Conservation (phyloP, 2,329 filamentous ascomycete species). For the Neofusicoccum parvum region DNA sequence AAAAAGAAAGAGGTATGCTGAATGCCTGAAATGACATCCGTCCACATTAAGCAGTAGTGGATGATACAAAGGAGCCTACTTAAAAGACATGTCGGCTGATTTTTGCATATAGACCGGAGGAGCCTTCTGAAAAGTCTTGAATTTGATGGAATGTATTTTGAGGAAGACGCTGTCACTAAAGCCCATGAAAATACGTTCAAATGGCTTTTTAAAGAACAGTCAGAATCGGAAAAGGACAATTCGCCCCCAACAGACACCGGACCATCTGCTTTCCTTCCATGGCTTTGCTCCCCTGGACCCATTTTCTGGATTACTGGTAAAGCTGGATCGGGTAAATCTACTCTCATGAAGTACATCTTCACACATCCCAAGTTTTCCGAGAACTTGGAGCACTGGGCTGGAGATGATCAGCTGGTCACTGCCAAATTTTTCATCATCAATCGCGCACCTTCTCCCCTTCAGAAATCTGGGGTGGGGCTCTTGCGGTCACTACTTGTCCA, state of each 20-base stretch:
- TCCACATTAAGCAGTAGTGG: neutral
- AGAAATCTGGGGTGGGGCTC: slow-evolving; percentile 30
- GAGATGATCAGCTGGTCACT: slow-evolving; percentile 15
- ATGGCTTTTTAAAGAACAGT: slow-evolving; percentile 19
- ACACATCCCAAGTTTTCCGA: slow-evolving; percentile 22
- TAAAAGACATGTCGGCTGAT: neutral
- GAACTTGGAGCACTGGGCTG: slow-evolving; percentile 27
- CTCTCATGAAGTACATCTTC: slow-evolving; percentile 34
- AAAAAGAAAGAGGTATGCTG: neutral
- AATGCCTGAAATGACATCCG: neutral
- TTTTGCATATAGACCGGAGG: neutral
- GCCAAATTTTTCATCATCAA: slow-evolving; percentile 37
- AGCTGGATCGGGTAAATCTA: slow-evolving; percentile 37
- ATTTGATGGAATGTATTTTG: neutral
- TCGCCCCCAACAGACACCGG: neutral
- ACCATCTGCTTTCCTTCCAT: neutral
- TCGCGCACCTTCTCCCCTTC: slow-evolving; percentile 27
- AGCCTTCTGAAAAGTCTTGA: neutral
- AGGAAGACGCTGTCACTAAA: slow-evolving; percentile 1
- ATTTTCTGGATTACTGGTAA: slow-evolving; percentile 45
- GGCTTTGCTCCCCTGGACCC: slow-evolving; percentile 6
- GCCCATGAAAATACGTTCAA: slow-evolving; percentile 23
- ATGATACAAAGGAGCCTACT: too few relatives aligned
- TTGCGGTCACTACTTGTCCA: slow-evolving; percentile 30
- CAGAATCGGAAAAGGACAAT: neutral